phyloP scores from a whole-genome alignment of 495 filamentous ascomycete species.

The Haplographium delicatum region DNA sequence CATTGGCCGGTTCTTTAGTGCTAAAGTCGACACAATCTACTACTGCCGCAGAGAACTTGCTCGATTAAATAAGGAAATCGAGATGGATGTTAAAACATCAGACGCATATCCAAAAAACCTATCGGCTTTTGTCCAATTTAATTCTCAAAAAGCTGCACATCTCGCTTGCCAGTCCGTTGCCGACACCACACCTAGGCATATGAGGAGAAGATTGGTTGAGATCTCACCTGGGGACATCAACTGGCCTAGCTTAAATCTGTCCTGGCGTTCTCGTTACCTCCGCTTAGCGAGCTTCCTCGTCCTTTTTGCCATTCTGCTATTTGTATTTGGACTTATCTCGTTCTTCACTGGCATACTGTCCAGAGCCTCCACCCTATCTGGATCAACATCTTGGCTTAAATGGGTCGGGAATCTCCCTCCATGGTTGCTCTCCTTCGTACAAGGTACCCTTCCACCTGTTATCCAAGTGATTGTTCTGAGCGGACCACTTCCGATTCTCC shows the following conservation, averaged over 20 bases:
- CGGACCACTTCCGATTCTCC: slow-evolving; percentile 14
- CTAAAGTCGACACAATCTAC: slow-evolving; percentile 79
- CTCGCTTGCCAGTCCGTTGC: slow-evolving; percentile 13
- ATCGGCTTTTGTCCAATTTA: slow-evolving; percentile 75
- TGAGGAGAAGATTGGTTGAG: slow-evolving; percentile 14
- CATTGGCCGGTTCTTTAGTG: slow-evolving; percentile 44
- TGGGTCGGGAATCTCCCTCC: slow-evolving; percentile 56
- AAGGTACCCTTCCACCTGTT: slow-evolving; percentile 62
- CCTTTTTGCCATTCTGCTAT: slow-evolving; percentile 10
- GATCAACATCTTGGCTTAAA: slow-evolving; percentile 46
- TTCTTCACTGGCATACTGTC: slow-evolving; percentile 15
- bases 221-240: slow-evolving; percentile 16
- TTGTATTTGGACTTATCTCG: slow-evolving; percentile 12
- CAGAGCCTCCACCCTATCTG: slow-evolving; percentile 10
- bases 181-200: slow-evolving; percentile 5
- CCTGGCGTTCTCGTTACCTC: slow-evolving; percentile 9
- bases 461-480: slow-evolving; percentile 40
- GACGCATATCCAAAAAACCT: slow-evolving; percentile 74
- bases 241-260: slow-evolving; percentile 12
- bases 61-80: slow-evolving; percentile 68
- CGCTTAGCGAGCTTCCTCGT: slow-evolving; percentile 8
- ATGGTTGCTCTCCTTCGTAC: slow-evolving; percentile 57
- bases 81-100: slow-evolving; percentile 61
- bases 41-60: slow-evolving; percentile 68
- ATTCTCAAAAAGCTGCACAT: slow-evolving; percentile 15